phyloP scores from a whole-genome alignment of 305 asterid species.

The Plantago coronopus region DNA sequence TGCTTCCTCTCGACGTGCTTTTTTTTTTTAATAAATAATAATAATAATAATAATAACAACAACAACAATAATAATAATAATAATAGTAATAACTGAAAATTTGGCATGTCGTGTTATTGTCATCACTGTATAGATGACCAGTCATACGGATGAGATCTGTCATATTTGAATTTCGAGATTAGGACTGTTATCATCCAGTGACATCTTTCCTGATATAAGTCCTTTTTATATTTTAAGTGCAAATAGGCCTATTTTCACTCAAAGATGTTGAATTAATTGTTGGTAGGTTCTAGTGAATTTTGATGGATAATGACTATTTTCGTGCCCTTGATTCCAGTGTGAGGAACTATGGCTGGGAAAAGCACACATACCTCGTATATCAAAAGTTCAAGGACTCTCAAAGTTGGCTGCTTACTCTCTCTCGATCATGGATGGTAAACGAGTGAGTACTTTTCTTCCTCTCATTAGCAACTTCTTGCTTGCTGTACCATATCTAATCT shows the following conservation, averaged over 20 bases:
- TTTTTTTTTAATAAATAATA: no score
- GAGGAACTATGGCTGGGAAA: conserved; percentile 71
- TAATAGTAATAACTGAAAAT: not conserved
- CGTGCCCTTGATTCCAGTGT: conserved; percentile 43
- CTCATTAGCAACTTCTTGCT: conserved; percentile 3
- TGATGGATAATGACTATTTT: not conserved
- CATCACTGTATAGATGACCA: not conserved
- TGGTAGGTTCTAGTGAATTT: not conserved
- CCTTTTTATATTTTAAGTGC: not conserved
- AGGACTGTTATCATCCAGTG: not conserved
- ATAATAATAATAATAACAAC: no score
- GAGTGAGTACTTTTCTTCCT: conserved; percentile 42
- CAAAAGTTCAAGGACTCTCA: conserved; percentile 48
- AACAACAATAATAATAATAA: no score
- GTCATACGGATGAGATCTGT: not conserved
- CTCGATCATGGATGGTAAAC: conserved; percentile 61
- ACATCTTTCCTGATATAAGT: no score
- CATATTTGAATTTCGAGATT: no score
- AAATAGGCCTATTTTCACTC: no score
- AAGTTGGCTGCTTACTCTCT: conserved; percentile 55
- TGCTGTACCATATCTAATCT: conserved; percentile 23
- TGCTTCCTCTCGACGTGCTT: no score
- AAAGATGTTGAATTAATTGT: not conserved
- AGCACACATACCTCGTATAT: conserved; percentile 72
- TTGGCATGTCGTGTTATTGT: not conserved